Evolutionary conservation across 2,329 filamentous ascomycete genomes (phyloP), one percentile per base, ranked within the genome.

Genomic region (Trichoderma sp.): DNA sequence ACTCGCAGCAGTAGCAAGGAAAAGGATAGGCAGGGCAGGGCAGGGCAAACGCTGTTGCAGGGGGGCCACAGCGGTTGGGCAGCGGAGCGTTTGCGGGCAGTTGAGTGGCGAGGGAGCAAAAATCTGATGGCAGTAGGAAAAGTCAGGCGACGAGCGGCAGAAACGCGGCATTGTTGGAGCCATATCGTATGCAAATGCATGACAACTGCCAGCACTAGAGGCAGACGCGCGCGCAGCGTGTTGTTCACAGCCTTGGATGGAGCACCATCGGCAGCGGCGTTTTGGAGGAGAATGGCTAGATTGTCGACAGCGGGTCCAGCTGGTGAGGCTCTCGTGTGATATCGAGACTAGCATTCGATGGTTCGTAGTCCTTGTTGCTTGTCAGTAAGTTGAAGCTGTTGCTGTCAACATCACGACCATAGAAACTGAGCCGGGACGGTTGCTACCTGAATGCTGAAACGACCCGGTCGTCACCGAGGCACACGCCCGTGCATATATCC

Each of bases 11-110:
- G 47, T 26, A 50, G 5, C 3, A 39, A 55, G 10, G 48, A 55
- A n/a, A 55, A 15, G 47, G 41, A 50, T 50, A 54, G 60, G 50
- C 28, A 39, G 47, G 7, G 24, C 24, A 52, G 44, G 34, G 30
- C 30, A 34, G 12, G 7, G 48, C 34, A 39, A 62, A 62, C 34
- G 59, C 59, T 24, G 41, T 45, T 19, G 50, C 59, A 62, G 59
- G 59, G 55, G 59, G 24, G 30, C 26, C 6, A 17, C 26, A 47
- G 59, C 24, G 48, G 59, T 62, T 62, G 59, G 59, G 59, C 59
- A 62, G 59, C 59, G 59, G 59, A 62, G 59, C 59, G 41, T 24
- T 63, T 48, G 60, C 60, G 12, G 48, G 60, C 50, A 47, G 60
- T 63, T 28, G 26, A 43, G 60, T 48, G 55, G 55, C 55, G 44